Conservation (phyloP, 179 eudicot genomes). For the Silene noctiflora region DNA sequence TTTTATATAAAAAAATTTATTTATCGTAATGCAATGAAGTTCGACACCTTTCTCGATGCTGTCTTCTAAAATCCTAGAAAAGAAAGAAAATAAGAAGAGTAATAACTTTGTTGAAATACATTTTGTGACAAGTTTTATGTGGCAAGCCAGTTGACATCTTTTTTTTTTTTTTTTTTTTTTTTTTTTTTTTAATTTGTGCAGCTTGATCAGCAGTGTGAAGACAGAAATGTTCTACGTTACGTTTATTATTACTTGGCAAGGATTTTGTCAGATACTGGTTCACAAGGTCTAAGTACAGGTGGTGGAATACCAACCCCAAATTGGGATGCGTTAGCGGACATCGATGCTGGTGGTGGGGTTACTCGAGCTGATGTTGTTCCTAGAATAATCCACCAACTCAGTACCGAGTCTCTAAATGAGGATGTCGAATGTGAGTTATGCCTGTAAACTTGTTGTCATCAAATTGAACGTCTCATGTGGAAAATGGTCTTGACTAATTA, state of each 20-base stretch:
- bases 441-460: conserved; percentile 6
- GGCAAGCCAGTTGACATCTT: conserved; percentile 3
- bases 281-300: conserved; percentile 88
- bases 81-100: background rate
- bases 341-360: conserved; percentile 96
- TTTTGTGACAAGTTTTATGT: background rate
- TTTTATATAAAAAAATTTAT: background rate
- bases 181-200: conserved; percentile 32
- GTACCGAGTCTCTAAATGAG: conserved; percentile 70
- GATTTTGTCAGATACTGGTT: conserved; percentile 88
- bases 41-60: background rate
- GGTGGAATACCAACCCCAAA: conserved; percentile 99
- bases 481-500: background rate
- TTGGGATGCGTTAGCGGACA: conserved; percentile 99
- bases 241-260: conserved; percentile 97
- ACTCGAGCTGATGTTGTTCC: conserved; percentile 99
- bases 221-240: conserved; percentile 85
- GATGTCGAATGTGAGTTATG: conserved; percentile 75
- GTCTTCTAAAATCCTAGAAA: background rate
- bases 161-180: background rate
- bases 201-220: conserved; percentile 98
- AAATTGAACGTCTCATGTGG: background rate
- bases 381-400: conserved; percentile 71
- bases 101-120: background rate
- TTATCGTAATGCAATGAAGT: background rate